These are phyloP conservation scores for Plasmodium berghei DNA, from an alignment of 169 alveolate genomes.

Conservation along the genomic window DNA sequence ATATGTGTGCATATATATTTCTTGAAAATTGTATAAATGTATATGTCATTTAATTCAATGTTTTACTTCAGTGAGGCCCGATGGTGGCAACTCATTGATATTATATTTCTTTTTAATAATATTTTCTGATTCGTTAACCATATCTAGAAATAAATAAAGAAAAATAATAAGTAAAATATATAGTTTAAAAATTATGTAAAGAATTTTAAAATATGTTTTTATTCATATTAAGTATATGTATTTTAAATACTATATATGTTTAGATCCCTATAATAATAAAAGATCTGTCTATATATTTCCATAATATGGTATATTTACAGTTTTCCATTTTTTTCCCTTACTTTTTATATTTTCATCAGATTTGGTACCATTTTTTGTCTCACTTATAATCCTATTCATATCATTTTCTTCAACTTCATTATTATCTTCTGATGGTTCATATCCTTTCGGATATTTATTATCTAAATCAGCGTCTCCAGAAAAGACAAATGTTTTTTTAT, in stretches of 20 bases:
- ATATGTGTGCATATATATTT: background rate
- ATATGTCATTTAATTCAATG: background rate
- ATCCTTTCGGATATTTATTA: background rate
- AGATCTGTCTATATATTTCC: too few relatives aligned
- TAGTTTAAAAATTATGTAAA: background rate
- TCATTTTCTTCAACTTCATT: conserved; percentile 16
- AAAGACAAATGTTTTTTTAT: conserved; percentile 25
- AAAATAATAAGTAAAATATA: background rate
- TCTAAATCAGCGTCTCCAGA: conserved; percentile 45
- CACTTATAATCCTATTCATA: background rate
- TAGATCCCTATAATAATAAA: too few relatives aligned
- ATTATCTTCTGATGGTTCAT: background rate
- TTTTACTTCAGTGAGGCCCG: conserved; percentile 60
- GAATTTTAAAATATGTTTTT: too few relatives aligned
- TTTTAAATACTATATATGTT: too few relatives aligned
- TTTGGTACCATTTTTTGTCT: background rate
- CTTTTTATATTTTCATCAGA: conserved; percentile 28
- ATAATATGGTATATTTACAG: too few relatives aligned
- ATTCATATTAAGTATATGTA: too few relatives aligned
- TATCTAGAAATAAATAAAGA: background rate
- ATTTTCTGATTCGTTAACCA: conserved; percentile 21
- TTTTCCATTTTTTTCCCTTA: background rate
- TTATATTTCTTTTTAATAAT: conserved; percentile 37
- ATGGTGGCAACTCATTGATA: conserved; percentile 48
- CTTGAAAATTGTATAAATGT: background rate